A percentile compares a stretch with the other conserved stretches of the same genome.
Conservation (phyloP, 2,329 filamentous ascomycete species). For the Orbilia ellipsospora region DNA sequence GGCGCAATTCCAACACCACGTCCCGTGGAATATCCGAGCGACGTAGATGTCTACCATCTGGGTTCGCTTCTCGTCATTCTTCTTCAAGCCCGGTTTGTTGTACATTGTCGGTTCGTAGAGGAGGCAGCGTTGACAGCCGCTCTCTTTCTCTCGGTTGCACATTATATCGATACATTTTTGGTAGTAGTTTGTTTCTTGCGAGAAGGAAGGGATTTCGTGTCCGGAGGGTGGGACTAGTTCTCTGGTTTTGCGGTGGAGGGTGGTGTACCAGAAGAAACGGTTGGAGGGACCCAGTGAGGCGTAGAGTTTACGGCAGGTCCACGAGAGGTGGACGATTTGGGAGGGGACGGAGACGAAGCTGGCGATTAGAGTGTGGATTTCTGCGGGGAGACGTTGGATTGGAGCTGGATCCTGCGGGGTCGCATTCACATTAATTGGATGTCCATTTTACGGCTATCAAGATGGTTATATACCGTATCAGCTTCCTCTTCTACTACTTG, state of each 20-base stretch:
- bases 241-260: conserved; percentile 11
- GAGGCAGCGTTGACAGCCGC: conserved; percentile 33
- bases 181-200: conserved; percentile 26
- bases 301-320: conserved; percentile 44
- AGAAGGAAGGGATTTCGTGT: conserved; percentile 3
- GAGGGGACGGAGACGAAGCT: conserved; percentile 16
- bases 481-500: not conserved
- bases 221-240: not conserved
- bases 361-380: conserved; percentile 46
- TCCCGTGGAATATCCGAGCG: conserved; percentile 28
- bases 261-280: conserved; percentile 35
- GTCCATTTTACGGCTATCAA: not conserved
- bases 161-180: conserved; percentile 39
- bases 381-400: conserved; percentile 39
- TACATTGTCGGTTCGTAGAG: conserved; percentile 25
- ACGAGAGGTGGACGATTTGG: conserved; percentile 20
- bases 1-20: conserved; percentile 43
- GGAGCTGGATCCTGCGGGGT: conserved; percentile 1
- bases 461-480: not conserved
- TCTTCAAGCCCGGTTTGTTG: not conserved
- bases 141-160: conserved; percentile 24
- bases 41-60: conserved; percentile 44
- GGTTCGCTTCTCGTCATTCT: conserved; percentile 28
- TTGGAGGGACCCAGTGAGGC: conserved; percentile 39
- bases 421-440: not conserved